Evolutionary conservation across 176 grass and related monocot species (phyloP).

Genomic region (Phyllostachys edulis): DNA sequence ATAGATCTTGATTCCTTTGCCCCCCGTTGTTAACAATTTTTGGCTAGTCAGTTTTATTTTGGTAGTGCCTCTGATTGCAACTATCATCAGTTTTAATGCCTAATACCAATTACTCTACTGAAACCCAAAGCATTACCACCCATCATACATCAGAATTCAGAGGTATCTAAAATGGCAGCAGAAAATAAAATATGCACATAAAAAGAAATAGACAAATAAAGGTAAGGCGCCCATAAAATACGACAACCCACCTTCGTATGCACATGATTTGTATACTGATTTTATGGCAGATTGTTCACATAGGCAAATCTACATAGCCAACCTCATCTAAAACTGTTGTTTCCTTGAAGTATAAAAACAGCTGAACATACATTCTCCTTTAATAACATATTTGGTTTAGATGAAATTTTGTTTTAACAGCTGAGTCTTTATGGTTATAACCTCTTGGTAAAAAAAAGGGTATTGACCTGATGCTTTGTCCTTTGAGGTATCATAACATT

Average conservation of each 20-base stretch:
- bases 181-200: background rate
- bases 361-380: background rate
- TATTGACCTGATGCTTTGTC: constrained; percentile 7
- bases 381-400: background rate
- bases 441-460: background rate
- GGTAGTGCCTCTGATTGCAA: background rate
- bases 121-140: background rate
- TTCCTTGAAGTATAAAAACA: background rate
- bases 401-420: background rate
- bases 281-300: background rate
- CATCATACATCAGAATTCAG: background rate
- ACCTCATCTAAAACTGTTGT: background rate
- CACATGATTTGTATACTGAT: background rate
- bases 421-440: background rate
- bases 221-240: background rate
- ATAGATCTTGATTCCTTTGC: background rate
- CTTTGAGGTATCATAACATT: background rate
- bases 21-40: background rate
- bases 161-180: constrained; percentile 1
- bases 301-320: background rate
- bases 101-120: background rate
- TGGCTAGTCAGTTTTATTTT: background rate
- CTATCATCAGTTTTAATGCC: background rate
- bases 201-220: background rate
- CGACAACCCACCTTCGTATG: background rate